Evolutionary conservation across 768 basidiomycete species (phyloP).

Genomic region (Brasilioporus rufonigricans): DNA sequence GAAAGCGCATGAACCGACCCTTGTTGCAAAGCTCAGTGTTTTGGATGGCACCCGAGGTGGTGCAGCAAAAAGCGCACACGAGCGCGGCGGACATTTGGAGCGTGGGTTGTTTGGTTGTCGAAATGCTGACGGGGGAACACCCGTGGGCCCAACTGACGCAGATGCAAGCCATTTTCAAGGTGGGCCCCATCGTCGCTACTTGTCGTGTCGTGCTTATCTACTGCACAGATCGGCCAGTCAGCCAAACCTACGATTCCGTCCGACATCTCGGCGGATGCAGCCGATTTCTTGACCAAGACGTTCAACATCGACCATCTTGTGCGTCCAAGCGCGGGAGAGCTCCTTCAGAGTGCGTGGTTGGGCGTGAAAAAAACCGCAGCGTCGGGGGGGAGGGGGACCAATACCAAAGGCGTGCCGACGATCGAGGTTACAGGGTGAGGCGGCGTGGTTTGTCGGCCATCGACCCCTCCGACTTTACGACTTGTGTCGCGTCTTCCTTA

Average conservation of each 20-base stretch:
- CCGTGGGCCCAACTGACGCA: conserved; percentile 95
- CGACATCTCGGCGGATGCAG: conserved; percentile 87
- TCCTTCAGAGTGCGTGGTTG: conserved; percentile 77
- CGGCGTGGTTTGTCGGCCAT: no score
- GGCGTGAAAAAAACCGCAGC: conserved; percentile 34
- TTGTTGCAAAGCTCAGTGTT: conserved; percentile 97
- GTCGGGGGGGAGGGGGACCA: conserved; percentile 18
- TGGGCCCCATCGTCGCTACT: conserved; percentile 22
- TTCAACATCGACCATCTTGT: conserved; percentile 83
- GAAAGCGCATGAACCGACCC: conserved; percentile 78
- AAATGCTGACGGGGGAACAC: conserved; percentile 96
- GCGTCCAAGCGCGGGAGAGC: conserved; percentile 74
- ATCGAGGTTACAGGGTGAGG: conserved; percentile 26
- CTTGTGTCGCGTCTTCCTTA: no score
- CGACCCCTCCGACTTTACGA: no score
- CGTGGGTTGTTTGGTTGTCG: conserved; percentile 90
- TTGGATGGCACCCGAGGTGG: conserved; percentile 99
- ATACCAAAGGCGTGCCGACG: conserved; percentile 21
- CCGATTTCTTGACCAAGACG: conserved; percentile 80
- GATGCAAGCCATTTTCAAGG: conserved; percentile 99
- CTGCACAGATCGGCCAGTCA: conserved; percentile 74
- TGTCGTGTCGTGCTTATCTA: background rate
- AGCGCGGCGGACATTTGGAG: conserved; percentile 96
- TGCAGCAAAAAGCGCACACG: conserved; percentile 92
- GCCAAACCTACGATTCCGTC: conserved; percentile 85